phyloP scores from a whole-genome alignment of 2,329 filamentous ascomycete genomes.

The Aspergillus quadricinctus region DNA sequence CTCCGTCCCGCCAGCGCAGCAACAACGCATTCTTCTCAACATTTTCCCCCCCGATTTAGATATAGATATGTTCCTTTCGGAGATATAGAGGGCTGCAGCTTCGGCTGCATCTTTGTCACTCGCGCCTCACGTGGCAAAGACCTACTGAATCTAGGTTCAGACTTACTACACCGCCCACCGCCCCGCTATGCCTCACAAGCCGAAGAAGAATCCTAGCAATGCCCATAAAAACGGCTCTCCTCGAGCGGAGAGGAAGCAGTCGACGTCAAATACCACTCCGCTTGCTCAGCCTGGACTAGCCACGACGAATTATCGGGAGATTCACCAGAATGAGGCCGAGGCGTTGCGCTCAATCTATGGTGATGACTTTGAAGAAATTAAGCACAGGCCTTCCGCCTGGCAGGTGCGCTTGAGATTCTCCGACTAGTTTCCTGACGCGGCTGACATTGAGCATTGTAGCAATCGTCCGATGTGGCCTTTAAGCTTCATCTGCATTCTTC shows the following conservation, averaged over 20 bases:
- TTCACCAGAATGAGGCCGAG: slow-evolving; percentile 82
- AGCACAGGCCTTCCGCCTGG: slow-evolving; percentile 70
- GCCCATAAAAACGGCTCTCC: slow-evolving; percentile 28
- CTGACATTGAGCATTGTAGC: slow-evolving; percentile 43
- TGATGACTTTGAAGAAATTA: slow-evolving; percentile 76
- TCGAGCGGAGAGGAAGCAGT: slow-evolving; percentile 34
- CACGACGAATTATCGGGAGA: slow-evolving; percentile 68
- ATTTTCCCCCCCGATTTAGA: neutral
- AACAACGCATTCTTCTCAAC: neutral
- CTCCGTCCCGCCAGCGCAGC: neutral
- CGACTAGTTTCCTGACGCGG: slow-evolving; percentile 6
- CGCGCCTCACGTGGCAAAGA: slow-evolving; percentile 22
- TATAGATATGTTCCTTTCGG: slow-evolving; percentile 24
- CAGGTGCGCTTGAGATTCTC: slow-evolving; percentile 55
- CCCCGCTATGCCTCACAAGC: slow-evolving; percentile 44
- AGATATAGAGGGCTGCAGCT: slow-evolving; percentile 40
- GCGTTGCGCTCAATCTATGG: slow-evolving; percentile 83
- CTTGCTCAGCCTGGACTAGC: slow-evolving; percentile 31
- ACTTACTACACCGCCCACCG: slow-evolving; percentile 29
- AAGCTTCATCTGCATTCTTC: slow-evolving; percentile 73
- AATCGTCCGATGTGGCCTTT: slow-evolving; percentile 74
- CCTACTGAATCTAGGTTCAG: slow-evolving; percentile 22
- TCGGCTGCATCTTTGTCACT: slow-evolving; percentile 40
- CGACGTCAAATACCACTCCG: slow-evolving; percentile 26
- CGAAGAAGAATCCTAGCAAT: slow-evolving; percentile 39